Conservation (phyloP, 1,284 basidiomycete species). For the Rhodotorula sp. region DNA sequence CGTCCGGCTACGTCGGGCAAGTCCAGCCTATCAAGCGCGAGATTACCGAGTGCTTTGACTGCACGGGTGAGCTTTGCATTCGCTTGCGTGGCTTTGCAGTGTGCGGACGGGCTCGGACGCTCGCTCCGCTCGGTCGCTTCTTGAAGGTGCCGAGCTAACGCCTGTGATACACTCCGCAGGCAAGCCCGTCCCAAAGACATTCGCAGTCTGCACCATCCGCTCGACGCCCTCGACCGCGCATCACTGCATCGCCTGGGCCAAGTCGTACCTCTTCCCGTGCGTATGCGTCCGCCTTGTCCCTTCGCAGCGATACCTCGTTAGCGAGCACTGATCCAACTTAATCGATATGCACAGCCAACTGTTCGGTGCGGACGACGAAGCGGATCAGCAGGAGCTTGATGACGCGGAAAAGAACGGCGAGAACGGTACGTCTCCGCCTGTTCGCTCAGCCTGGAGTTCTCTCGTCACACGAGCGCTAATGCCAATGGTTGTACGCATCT, state of each 20-base stretch:
- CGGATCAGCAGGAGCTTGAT: slow-evolving; percentile 67
- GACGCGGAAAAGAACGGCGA: slow-evolving; percentile 83
- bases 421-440: slow-evolving; percentile 60
- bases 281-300: slow-evolving; percentile 52
- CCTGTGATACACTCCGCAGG: slow-evolving; percentile 52
- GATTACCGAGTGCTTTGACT: slow-evolving; percentile 86
- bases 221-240: slow-evolving; percentile 96
- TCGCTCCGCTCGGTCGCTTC: no score
- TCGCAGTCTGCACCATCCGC: slow-evolving; percentile 97
- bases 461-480: background rate
- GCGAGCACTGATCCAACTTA: background rate
- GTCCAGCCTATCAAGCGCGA: slow-evolving; percentile 63
- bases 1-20: slow-evolving; percentile 87
- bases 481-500: no score
- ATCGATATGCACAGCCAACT: slow-evolving; percentile 63
- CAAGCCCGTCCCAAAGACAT: slow-evolving; percentile 88
- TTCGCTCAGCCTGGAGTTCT: background rate
- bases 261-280: slow-evolving; percentile 88
- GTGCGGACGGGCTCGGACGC: no score
- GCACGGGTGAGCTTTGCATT: slow-evolving; percentile 46
- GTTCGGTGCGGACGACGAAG: slow-evolving; percentile 81
- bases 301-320: background rate
- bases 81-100: background rate
- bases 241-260: slow-evolving; percentile 99
- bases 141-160: background rate